These are phyloP conservation scores for Zizania palustris DNA, from an alignment of 202 grass and related monocot genomes.

Conservation along the genomic window DNA sequence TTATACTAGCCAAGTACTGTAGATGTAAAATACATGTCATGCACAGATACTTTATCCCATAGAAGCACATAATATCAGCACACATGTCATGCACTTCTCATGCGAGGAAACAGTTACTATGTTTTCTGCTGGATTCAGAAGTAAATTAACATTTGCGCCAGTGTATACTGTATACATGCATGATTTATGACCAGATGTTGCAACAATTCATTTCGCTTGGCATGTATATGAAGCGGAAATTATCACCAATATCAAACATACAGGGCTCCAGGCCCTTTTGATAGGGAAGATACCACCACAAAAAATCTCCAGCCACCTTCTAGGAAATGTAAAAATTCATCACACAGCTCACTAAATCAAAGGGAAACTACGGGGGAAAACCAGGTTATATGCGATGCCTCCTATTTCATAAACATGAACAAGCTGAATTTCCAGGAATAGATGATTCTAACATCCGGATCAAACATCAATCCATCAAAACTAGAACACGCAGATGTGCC, in stretches of 20 bases:
- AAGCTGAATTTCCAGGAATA: constrained; percentile 19
- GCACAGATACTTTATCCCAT: constrained; percentile 1
- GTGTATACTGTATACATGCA: neutral
- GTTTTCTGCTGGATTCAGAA: neutral
- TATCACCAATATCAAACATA: neutral
- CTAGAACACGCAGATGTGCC: neutral
- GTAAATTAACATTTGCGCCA: neutral
- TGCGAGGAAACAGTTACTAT: neutral
- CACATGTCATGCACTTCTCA: neutral
- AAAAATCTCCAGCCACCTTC: neutral
- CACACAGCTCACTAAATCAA: neutral
- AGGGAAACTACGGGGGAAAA: neutral
- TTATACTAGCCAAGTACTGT: neutral
- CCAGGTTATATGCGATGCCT: neutral
- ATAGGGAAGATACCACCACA: neutral
- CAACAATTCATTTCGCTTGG: neutral
- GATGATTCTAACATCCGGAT: constrained; percentile 6
- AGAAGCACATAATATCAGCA: neutral
- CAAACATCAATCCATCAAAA: constrained; percentile 5
- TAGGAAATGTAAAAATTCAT: neutral
- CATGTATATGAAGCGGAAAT: neutral
- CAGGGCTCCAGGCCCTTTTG: neutral
- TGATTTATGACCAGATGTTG: neutral
- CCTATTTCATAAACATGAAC: neutral
- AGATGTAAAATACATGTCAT: neutral